phyloP scores from a whole-genome alignment of 257 asterid genomes.

The Paraleonurus japonicus region DNA sequence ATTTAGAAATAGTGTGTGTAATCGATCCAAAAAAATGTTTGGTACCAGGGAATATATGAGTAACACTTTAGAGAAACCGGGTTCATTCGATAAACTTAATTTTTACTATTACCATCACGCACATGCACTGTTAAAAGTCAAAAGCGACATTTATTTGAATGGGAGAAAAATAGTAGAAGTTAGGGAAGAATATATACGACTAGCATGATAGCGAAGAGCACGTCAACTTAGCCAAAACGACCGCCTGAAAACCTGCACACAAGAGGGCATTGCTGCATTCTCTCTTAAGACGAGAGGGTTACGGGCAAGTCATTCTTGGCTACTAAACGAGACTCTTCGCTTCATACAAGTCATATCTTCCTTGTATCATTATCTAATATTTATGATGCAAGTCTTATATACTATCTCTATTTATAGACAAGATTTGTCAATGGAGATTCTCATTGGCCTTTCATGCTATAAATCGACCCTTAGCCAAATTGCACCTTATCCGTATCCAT shows the following conservation, averaged over 20 bases:
- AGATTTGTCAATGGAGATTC: not conserved
- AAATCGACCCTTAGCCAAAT: not conserved
- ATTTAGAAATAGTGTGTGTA: too few relatives aligned
- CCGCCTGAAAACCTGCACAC: slow-evolving; percentile 8
- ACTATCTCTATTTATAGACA: slow-evolving; percentile 10
- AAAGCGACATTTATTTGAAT: too few relatives aligned
- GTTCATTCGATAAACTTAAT: too few relatives aligned
- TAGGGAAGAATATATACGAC: slow-evolving; percentile 16
- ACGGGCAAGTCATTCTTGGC: slow-evolving; percentile 27
- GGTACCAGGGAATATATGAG: too few relatives aligned
- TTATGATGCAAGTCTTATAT: not conserved
- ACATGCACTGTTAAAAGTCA: too few relatives aligned
- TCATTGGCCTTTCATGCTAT: not conserved
- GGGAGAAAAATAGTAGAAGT: too few relatives aligned
- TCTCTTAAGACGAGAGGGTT: not conserved
- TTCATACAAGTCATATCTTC: not conserved
- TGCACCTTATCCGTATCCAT: not conserved
- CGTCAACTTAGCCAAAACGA: slow-evolving; percentile 27
- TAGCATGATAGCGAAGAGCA: slow-evolving; percentile 24
- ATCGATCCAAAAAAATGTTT: too few relatives aligned
- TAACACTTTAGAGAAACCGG: too few relatives aligned
- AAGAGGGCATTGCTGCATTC: not conserved
- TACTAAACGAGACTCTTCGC: slow-evolving; percentile 6
- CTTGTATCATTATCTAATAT: not conserved
- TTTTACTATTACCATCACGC: too few relatives aligned